Evolutionary conservation across 2,329 filamentous ascomycete species (phyloP).

Genomic region (Hypoxylon sp.): DNA sequence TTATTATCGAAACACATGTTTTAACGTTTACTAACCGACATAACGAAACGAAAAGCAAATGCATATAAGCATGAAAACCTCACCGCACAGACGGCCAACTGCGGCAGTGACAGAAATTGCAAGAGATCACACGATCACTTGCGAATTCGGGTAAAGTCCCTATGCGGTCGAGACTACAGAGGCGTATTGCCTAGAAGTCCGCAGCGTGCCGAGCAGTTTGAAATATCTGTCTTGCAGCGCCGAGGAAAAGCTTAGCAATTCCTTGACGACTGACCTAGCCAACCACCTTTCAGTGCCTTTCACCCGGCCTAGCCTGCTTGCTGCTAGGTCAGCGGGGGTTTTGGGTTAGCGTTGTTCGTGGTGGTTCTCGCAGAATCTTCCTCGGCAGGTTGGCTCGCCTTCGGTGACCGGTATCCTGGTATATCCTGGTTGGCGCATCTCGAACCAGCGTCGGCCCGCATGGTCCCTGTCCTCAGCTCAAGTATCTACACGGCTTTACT

Average conservation of each 20-base stretch:
- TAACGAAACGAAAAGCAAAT: constrained; percentile 7
- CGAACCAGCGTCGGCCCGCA: constrained; percentile 39
- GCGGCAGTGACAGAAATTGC: constrained; percentile 38
- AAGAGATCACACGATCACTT: constrained; percentile 53
- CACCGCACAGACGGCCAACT: constrained; percentile 24
- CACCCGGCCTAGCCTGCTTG: constrained; percentile 11
- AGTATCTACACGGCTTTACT: constrained; percentile 29
- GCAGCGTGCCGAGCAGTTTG: constrained; percentile 26
- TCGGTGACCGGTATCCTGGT: constrained; percentile 26
- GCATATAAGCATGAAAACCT: constrained; percentile 7
- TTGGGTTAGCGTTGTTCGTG: not conserved
- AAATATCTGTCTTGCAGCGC: constrained; percentile 36
- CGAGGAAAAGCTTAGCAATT: constrained; percentile 44
- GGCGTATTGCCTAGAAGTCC: constrained; percentile 34
- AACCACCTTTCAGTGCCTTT: constrained; percentile 28
- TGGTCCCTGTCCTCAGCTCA: constrained; percentile 12
- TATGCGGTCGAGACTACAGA: constrained; percentile 36
- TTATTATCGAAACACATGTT: constrained; percentile 27
- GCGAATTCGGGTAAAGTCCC: constrained; percentile 43
- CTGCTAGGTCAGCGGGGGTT: constrained; percentile 24
- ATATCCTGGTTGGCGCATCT: constrained; percentile 25
- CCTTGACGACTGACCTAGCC: constrained; percentile 12
- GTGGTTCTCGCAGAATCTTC: constrained; percentile 28
- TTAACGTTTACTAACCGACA: not conserved
- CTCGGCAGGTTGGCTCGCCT: constrained; percentile 30